Percentiles rank a stretch among this genome's conserved stretches.
Conservation (phyloP, 768 basidiomycete species). For the Podaxis sp. region DNA sequence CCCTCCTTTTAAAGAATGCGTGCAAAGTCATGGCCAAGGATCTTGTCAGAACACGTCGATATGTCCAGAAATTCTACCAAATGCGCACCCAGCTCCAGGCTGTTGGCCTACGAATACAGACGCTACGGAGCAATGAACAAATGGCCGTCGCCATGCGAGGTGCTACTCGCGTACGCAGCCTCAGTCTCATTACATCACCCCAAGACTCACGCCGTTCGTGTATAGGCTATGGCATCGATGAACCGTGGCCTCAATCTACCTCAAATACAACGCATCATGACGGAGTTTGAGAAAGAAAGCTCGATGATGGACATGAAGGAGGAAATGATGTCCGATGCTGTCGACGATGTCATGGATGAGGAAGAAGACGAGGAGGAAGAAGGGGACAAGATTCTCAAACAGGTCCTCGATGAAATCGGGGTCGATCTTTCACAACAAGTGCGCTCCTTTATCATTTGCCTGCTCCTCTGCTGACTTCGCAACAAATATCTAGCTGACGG, state of each 20-base stretch:
- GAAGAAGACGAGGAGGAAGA: constrained; percentile 98
- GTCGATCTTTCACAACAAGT: constrained; percentile 88
- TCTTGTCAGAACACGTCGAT: constrained; percentile 91
- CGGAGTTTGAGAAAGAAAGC: constrained; percentile 96
- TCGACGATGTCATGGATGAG: constrained; percentile 96
- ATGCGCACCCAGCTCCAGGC: constrained; percentile 99
- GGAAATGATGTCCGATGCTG: constrained; percentile 99
- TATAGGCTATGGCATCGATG: constrained; percentile 97
- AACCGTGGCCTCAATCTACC: constrained; percentile 95
- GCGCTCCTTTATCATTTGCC: constrained; percentile 15
- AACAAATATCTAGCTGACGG: constrained; percentile 61
- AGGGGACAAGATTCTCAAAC: constrained; percentile 90
- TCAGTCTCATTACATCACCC: constrained; percentile 7
- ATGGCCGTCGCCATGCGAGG: constrained; percentile 99
- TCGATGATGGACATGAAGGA: constrained; percentile 99
- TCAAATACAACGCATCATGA: constrained; percentile 94
- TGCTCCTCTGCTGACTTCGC: not conserved
- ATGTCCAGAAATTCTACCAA: constrained; percentile 97
- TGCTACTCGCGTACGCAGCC: constrained; percentile 80
- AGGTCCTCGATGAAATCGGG: constrained; percentile 97
- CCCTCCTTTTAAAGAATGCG: constrained; percentile 65
- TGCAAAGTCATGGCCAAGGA: constrained; percentile 99
- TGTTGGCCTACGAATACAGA: constrained; percentile 92
- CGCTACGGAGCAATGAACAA: constrained; percentile 94
- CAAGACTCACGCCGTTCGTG: constrained; percentile 9